Evolutionary conservation across 768 basidiomycete genomes (phyloP), one percentile per base, ranked within the genome.

Genomic region (Leccinum subgranulosum): DNA sequence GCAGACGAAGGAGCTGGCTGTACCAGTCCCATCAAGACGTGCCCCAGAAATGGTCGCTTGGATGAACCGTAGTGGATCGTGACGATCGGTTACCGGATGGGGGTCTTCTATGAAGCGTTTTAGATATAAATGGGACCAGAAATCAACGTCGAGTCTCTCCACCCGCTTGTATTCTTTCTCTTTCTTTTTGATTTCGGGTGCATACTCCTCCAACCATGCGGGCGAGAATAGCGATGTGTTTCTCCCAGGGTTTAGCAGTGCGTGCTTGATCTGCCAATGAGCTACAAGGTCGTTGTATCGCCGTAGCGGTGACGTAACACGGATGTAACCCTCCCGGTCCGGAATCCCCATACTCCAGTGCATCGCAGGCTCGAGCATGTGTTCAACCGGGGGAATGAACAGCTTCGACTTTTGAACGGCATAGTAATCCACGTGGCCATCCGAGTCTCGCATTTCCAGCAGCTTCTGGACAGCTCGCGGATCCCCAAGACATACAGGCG

Each of bases 261-360:
- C 82, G 51, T 86, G 76, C 67, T 97, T 95, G 73, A 99, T 84
- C 70, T 98, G 95, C 93, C 94, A 99, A 74, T 98, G 97, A 10
- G 77, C 75, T 12, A 94, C 70, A 55, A 97, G 70, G 71, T 99
- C 97, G 34, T 75, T 73, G 71, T 84, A 97, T 46, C 97, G 84
- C 43, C 97, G 82, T 46, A 99, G 75, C 0, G 97, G 97, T 6
- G 89, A 92, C 9, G 97, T 98, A 9, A 82, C 84, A 21, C 90
- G 83, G 17, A 80, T 74, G 69, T 99, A 99, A 4, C 95, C 95
- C 60, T 88, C 88, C 43, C 83, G 82, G 2, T 82, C 80, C 3
- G 77, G 76, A n/a, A 92, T 69, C 0, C 88, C 93, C 64, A 98
- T 71, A 6, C 71, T 68, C 77, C 77, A 85, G 67, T 98, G 95